phyloP scores from a whole-genome alignment of 192 early-diverging fungal species.

The Umbelopsis sp. region DNA sequence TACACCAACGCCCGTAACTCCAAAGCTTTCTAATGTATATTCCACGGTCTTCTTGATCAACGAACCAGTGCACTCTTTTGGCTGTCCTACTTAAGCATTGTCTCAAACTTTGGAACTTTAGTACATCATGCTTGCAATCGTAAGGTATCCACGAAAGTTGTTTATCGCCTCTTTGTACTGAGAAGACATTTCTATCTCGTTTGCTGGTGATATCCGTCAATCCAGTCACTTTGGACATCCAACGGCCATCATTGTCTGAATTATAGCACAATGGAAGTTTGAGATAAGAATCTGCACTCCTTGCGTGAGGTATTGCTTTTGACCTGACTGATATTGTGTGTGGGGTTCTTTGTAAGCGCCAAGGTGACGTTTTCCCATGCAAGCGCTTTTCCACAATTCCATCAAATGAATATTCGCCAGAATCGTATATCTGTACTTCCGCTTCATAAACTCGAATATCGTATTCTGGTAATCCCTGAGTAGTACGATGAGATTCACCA shows the following conservation, averaged over 20 bases:
- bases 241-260: background rate
- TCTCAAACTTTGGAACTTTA: background rate
- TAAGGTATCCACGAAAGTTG: conserved; percentile 7
- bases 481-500: background rate
- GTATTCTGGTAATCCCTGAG: background rate
- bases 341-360: background rate
- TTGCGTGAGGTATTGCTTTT: background rate
- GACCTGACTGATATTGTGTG: background rate
- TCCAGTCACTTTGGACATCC: background rate
- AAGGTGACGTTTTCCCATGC: background rate
- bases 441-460: conserved; percentile 6
- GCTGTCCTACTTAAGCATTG: background rate
- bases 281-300: background rate
- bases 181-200: background rate
- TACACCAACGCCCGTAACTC: conserved; percentile 9
- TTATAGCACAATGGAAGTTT: conserved; percentile 6
- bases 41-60: conserved; percentile 5
- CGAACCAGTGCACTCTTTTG: conserved; percentile 6
- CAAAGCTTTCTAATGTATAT: conserved; percentile 1
- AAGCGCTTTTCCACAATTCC: background rate
- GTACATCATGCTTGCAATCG: background rate
- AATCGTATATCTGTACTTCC: conserved; percentile 1
- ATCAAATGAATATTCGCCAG: background rate
- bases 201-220: background rate
- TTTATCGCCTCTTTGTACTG: background rate